Evolutionary conservation across 163 green algal species (phyloP), one percentile per base, ranked within the genome.

Genomic region (Trebouxiophyceae sp.): DNA sequence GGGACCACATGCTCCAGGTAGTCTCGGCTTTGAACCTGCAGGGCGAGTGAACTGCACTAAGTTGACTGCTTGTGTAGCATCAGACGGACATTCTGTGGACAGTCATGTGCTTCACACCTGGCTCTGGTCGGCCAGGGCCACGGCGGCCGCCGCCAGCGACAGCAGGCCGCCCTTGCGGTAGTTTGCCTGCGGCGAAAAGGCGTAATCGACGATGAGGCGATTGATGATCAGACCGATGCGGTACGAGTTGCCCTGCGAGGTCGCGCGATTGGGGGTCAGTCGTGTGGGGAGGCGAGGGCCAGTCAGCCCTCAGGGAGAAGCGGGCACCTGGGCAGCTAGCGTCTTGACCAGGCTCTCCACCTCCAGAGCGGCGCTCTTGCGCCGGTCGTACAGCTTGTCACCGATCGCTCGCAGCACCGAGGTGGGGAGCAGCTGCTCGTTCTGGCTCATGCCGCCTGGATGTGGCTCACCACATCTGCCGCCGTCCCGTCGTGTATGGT

Each of bases 361-460:
- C 56, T 99, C 91, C 45, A 98, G 76, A 2, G 92, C 92, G 6
- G 89, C 92, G 0, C 78, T 60, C 72, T 97, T 98, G n/a, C 93
- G 79, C 67, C 90, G 91, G 31, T 97, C 92, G 68, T 97, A 97
- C 2, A 95, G 77, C 77, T 97, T 77, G 57, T 77, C 71, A 24
- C 71, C 39, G 8, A 50, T 50, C 12, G 39, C 39, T 16, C 39
- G 8, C 8, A 50, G 8, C 12, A 50, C 16, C 12, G 39, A n/a
- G 12, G 39, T 50, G 8, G 39, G 39, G 12, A 50, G 16, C 12
- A 50, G 12, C 8, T 50, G 8, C 39, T 50, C 39, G 16, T 50
- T 50, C 39, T 50, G 39, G 39, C 39, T 50, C 39, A 50, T 50
- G 12, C 16, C 39, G 12, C 39, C 12, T 50, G 12, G n/a, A n/a